Conservation (phyloP, 2,329 filamentous ascomycete genomes). For the Cladophialophora bantiana region DNA sequence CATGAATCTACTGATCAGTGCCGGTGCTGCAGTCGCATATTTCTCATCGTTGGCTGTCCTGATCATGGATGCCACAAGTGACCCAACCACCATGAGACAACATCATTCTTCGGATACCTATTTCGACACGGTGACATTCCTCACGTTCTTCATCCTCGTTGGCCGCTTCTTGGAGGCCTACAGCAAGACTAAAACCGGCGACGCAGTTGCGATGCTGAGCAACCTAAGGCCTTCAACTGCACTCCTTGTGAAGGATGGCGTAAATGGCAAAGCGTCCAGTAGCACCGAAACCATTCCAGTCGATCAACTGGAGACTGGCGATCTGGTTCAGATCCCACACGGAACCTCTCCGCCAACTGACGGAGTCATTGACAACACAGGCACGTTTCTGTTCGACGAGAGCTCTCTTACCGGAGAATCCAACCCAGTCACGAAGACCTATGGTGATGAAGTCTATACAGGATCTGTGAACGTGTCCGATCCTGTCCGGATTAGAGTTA, state of each 20-base stretch:
- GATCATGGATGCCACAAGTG: conserved; percentile 62
- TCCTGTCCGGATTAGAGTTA: conserved; percentile 53
- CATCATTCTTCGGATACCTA: conserved; percentile 58
- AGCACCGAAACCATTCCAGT: conserved; percentile 58
- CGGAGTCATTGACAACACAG: conserved; percentile 65
- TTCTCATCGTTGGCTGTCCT: conserved; percentile 81
- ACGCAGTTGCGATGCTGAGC: conserved; percentile 80
- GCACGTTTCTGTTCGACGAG: conserved; percentile 79
- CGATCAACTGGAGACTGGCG: conserved; percentile 77
- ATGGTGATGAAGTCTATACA: conserved; percentile 53
- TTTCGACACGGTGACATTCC: conserved; percentile 91
- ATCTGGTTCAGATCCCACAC: conserved; percentile 75
- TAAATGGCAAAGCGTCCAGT: conserved; percentile 27
- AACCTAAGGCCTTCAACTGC: conserved; percentile 80
- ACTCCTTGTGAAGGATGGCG: conserved; percentile 62
- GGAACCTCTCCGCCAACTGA: conserved; percentile 87
- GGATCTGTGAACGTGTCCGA: conserved; percentile 58
- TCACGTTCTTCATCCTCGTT: conserved; percentile 84
- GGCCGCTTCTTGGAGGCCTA: conserved; percentile 73
- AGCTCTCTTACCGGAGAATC: conserved; percentile 77
- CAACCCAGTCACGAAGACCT: conserved; percentile 52
- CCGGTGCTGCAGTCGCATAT: conserved; percentile 88
- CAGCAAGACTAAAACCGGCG: conserved; percentile 88
- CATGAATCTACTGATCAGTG: conserved; percentile 93
- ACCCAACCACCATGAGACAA: conserved; percentile 18